Base-by-base conservation (phyloP, 257 asterid genomes). In the Cordia subcordata region DNA sequence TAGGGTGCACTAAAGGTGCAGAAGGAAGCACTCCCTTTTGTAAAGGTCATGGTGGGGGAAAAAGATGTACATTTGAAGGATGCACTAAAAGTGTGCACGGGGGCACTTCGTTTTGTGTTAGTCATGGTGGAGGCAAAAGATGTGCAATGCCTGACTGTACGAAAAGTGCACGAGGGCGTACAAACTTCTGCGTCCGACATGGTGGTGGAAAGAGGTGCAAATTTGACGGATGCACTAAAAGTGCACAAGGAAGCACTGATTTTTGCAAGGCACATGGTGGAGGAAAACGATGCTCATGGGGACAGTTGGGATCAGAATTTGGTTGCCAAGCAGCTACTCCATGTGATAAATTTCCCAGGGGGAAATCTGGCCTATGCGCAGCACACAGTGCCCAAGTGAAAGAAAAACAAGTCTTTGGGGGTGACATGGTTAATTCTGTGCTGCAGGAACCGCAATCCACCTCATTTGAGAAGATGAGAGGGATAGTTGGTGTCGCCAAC, bases 201-300 rank as follows among this genome's bases (percentile, higher is more conserved):
- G 93, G 93, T 20, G 93, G 93, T n/a, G 93, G 88, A 18, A 84
- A 79, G 58, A 79, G 93, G 77, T 84, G 93, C 66, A 62, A 54
- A 49, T 60, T 68, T 52, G 84, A 75, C 51, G 82, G 77, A 20
- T 84, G 92, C 66, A 61, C 72, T 1, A 81, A 78, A 68, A 84
- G 92, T 68, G 87, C 92, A 10, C 91, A 83, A 58, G 87, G 91
- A 39, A 78, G 85, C 66, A 83, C 91, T 0, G 81, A 78, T 67
- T 80, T 68, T 27, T 83, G 91, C 68, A 78, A 81, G 75, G 83
- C 83, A 1, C 87, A 81, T 35, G 85, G 87, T 32, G 85, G 85
- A 55, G 94, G 94, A 12, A 85, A 74, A 57, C 63, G 83, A 22
- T 85, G 94, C 72, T 73, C 76, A 10, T 82, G 87, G 85, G 82